These are phyloP conservation scores for Colletotrichum tropicale DNA, from an alignment of 2,329 filamentous ascomycete genomes.

Conservation along the genomic window DNA sequence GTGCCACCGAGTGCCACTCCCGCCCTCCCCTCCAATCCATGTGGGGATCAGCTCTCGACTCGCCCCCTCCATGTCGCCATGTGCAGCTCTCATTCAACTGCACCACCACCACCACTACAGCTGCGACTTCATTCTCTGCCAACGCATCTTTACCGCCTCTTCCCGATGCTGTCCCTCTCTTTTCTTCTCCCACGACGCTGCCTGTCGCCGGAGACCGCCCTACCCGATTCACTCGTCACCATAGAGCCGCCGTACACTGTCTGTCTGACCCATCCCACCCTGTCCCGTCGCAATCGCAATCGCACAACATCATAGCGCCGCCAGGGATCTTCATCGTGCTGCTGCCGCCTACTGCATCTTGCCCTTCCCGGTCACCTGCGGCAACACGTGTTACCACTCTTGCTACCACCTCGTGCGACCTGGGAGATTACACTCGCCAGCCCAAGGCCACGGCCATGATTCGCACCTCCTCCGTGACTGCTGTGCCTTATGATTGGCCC, in stretches of 20 bases:
- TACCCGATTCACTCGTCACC: background rate
- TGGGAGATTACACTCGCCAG: background rate
- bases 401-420: background rate
- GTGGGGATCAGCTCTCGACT: background rate
- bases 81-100: background rate
- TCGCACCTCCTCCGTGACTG: background rate
- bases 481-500: background rate
- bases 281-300: background rate
- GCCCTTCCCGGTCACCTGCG: conserved; percentile 12
- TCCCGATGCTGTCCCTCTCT: background rate
- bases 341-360: conserved; percentile 9
- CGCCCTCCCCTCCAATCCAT: background rate
- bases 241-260: background rate
- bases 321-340: conserved; percentile 11
- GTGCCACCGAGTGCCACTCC: background rate
- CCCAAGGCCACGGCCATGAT: background rate
- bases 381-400: conserved; percentile 21
- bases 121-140: background rate
- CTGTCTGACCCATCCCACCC: background rate
- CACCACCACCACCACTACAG: background rate
- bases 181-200: background rate
- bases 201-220: background rate
- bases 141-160: conserved; percentile 18
- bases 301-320: background rate
- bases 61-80: background rate